Percentiles rank a stretch among this genome's conserved stretches.
These are phyloP conservation scores for Picochlorum sp. DNA, from an alignment of 139 green algal species.

Conservation along the genomic window DNA sequence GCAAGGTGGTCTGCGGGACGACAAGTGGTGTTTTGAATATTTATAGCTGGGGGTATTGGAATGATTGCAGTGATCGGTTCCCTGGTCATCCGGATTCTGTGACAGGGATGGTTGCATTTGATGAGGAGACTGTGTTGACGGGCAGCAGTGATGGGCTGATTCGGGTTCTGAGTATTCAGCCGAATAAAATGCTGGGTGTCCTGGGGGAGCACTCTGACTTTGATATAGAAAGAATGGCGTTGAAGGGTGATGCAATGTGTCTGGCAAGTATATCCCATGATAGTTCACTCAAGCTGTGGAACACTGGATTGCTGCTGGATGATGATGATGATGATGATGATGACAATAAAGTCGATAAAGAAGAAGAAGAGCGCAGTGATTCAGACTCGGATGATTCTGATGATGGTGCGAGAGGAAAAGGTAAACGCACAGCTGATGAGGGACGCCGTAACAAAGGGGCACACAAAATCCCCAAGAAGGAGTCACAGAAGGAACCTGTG, in stretches of 20 bases:
- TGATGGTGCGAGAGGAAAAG: constrained; percentile 9
- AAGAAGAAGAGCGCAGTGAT: background rate
- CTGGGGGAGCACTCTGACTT: constrained; percentile 72
- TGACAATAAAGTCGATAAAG: background rate
- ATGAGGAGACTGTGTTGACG: constrained; percentile 83
- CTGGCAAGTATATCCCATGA: constrained; percentile 72
- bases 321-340: constrained; percentile 42
- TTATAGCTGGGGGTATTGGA: constrained; percentile 84
- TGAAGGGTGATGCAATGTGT: constrained; percentile 32
- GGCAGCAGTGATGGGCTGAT: constrained; percentile 79
- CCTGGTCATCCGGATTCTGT: constrained; percentile 70
- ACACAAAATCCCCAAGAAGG: constrained; percentile 23
- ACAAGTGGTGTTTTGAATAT: constrained; percentile 54
- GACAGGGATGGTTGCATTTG: constrained; percentile 64
- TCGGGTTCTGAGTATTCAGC: constrained; percentile 65
- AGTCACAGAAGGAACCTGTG: background rate
- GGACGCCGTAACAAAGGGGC: constrained; percentile 11
- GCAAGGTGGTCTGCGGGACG: constrained; percentile 52
- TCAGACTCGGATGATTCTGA: background rate
- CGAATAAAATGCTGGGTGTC: constrained; percentile 82
- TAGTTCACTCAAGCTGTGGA: constrained; percentile 71
- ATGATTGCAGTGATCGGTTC: constrained; percentile 77
- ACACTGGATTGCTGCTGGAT: constrained; percentile 49
- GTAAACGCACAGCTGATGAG: background rate
- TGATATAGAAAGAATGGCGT: constrained; percentile 50